These are phyloP conservation scores for Cryptosporidium andersoni DNA, from an alignment of 169 alveolate genomes.

Conservation along the genomic window DNA sequence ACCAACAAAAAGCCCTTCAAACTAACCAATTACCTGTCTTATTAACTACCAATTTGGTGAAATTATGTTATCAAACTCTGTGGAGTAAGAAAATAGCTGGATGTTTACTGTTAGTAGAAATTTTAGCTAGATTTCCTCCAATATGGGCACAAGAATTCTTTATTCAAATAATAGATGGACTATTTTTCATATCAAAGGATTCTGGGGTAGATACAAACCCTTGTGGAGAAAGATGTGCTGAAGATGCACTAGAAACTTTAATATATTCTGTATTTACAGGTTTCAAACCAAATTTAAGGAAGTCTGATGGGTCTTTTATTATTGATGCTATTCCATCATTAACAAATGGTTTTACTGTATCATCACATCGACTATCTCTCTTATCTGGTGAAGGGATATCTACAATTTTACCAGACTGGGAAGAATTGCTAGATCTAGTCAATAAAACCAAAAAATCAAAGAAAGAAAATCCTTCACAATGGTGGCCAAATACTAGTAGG, in stretches of 20 bases:
- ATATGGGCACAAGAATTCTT: constrained; percentile 48
- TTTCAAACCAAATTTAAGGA: constrained; percentile 29
- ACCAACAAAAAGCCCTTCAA: constrained; percentile 34
- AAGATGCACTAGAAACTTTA: constrained; percentile 51
- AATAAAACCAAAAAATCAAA: constrained; percentile 24
- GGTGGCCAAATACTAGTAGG: constrained; percentile 43
- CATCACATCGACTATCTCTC: constrained; percentile 11
- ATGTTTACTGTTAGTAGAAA: constrained; percentile 19
- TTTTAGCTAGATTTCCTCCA: constrained; percentile 48
- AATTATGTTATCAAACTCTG: constrained; percentile 27
- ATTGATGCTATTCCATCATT: constrained; percentile 1
- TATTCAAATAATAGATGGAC: constrained; percentile 37
- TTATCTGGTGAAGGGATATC: constrained; percentile 41
- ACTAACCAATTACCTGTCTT: constrained; percentile 57
- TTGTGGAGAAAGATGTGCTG: constrained; percentile 62
- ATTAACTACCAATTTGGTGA: constrained; percentile 26
- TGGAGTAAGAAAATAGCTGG: constrained; percentile 56
- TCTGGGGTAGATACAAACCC: constrained; percentile 24
- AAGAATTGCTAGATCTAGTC: constrained; percentile 15
- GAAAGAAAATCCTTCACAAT: constrained; percentile 4
- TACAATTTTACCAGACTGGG: constrained; percentile 30
- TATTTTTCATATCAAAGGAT: constrained; percentile 61
- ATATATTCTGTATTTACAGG: constrained; percentile 51
- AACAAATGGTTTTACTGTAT: constrained; percentile 19
- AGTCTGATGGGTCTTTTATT: constrained; percentile 1